Conservation (phyloP, 495 filamentous ascomycete genomes). For the Penicillium longicatenatum region DNA sequence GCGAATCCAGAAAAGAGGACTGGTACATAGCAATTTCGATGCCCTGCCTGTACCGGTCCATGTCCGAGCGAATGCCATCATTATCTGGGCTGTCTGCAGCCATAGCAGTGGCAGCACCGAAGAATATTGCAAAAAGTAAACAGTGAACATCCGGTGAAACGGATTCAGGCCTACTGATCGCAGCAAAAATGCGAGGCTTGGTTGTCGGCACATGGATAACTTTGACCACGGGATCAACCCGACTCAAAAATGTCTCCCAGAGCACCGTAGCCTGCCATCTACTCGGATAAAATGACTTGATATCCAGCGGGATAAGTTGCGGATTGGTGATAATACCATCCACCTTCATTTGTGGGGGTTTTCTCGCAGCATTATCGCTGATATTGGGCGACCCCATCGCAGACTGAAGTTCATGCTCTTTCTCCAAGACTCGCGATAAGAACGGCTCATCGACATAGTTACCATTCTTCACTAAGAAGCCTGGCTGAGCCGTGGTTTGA, state of each 20-base stretch:
- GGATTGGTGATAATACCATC: slow-evolving; percentile 27
- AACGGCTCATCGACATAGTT: slow-evolving; percentile 35
- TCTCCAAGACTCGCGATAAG: slow-evolving; percentile 31
- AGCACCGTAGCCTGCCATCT: slow-evolving; percentile 32
- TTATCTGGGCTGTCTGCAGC: slow-evolving; percentile 30
- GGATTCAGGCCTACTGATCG: slow-evolving; percentile 37
- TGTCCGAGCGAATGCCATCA: slow-evolving; percentile 25
- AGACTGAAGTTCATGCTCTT: slow-evolving; percentile 28
- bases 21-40: slow-evolving; percentile 32
- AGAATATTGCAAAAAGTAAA: slow-evolving; percentile 50
- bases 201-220: slow-evolving; percentile 47
- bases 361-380: slow-evolving; percentile 5
- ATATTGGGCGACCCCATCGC: slow-evolving; percentile 27
- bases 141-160: slow-evolving; percentile 36
- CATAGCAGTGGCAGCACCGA: slow-evolving; percentile 39
- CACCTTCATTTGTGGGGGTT: slow-evolving; percentile 14
- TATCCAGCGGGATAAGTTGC: slow-evolving; percentile 17
- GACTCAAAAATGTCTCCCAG: slow-evolving; percentile 33
- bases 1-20: slow-evolving; percentile 35
- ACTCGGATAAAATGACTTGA: slow-evolving; percentile 22
- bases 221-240: slow-evolving; percentile 45
- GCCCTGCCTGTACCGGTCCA: slow-evolving; percentile 36
- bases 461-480: slow-evolving; percentile 28
- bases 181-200: slow-evolving; percentile 34
- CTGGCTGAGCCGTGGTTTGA: slow-evolving; percentile 10